Evolutionary conservation across 805 yeast species (phyloP), one percentile per base, ranked within the genome.

Genomic region (Kuraishia capsulata): DNA sequence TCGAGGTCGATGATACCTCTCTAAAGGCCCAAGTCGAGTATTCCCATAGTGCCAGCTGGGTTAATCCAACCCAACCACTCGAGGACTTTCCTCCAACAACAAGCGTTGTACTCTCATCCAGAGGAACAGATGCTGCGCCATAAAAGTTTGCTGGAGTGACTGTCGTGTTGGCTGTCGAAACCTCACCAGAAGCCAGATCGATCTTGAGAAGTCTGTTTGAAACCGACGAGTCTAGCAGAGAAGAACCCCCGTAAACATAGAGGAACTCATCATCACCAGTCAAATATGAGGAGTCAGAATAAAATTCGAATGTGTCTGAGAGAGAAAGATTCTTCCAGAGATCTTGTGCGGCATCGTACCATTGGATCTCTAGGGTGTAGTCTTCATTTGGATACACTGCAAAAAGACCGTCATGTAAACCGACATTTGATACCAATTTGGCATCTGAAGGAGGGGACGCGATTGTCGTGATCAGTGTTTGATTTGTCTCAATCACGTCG

Each of bases 1-100:
- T 57, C 1, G 49, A 52, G 1, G 62, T 49, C 44, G 55, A 47
- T 30, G 56, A 46, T 1, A 62, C 59, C 0, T 64, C 46, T 41
- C 61, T 59, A 52, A 76, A 82, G 3, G 83, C 69, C 94, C 94
- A 85, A 6, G 83, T 60, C 36, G 65, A 63, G 43, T 74, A 76
- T 47, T 77, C 78, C 84, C 88, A 82, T 2, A 80, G 56, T 0
- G 92, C 90, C 16, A 81, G 59, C 55, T 83, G 92, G 47, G 69
- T 69, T 78, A 83, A 73, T 44, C 74, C 71, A 26, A 82, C 71
- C 87, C 89, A 82, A 1, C 87, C 87, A 2, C 59, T 48, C 4
- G 53, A 47, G 3, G 84, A 70, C 38, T 64, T 64, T 3, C 95
- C 94, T 0, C 92, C 94, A 31, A 84, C 60, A 3, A 84, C 53